Evolutionary conservation across 2,329 filamentous ascomycete species (phyloP), one percentile per base, ranked within the genome.

Genomic region (Didymella lethalis): DNA sequence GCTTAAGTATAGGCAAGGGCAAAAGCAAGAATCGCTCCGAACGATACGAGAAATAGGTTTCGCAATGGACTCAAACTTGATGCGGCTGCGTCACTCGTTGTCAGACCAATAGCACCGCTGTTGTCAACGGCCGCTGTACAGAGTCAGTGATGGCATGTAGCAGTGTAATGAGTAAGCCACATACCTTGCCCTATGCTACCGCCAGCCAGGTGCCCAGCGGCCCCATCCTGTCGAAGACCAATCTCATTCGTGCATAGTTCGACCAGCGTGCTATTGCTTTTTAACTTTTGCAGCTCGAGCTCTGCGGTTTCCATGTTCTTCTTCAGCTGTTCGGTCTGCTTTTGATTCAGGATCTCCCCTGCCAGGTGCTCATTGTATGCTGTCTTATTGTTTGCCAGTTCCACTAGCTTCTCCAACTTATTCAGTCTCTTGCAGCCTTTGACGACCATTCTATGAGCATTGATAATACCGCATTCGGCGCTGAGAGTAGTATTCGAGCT

Each of bases 221-320:
- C 45, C 18, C 38, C 49, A 18, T 61, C 45, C 16, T 61, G 44
- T 28, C 56, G 63, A 6, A 53, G 31, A 5, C 31, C 10, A 8
- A 34, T 14, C 40, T 61, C 31, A 10, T 40, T 23, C 1, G 26
- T 28, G 40, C 72, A 75, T 25, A 69, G 43, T 12, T 57, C 61
- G 28, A 66, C 54, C 5, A 75, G 61, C 1, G 73, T 75, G n/a
- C 60, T 65, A 43, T 75, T 74, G 11, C 51, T 49, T 45, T 64
- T 58, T 47, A 75, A 28, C 26, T 59, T 38, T 56, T 69, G 54
- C 29, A 75, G 56, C 61, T 70, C 67, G 26, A 67, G 52, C 14
- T 62, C 62, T 7, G 70, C 71, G 28, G 66, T 58, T 11, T 69
- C 73, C 61, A 69, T 57, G 29, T 72, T 63, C 52, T 69, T 68